Evolutionary conservation across 768 basidiomycete genomes (phyloP).

Genomic region (Suillus variegatus): DNA sequence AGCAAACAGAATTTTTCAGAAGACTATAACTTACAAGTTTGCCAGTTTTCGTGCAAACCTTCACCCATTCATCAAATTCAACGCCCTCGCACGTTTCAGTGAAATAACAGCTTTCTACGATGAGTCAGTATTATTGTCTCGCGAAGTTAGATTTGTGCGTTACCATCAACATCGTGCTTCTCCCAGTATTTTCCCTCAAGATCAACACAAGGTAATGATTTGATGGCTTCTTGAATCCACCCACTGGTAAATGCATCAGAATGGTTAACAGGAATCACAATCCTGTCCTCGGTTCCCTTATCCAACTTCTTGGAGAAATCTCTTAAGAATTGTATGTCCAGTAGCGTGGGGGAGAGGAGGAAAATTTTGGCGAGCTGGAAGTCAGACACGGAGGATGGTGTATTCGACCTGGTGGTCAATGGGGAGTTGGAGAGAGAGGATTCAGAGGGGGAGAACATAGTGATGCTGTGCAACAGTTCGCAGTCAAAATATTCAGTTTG

Average conservation of each 20-base stretch:
- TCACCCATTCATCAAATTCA: slow-evolving; percentile 1
- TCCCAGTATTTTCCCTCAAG: not conserved
- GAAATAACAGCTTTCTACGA: slow-evolving; percentile 4
- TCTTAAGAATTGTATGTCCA: slow-evolving; percentile 16
- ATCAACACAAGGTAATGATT: not conserved
- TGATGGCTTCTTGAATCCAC: not conserved
- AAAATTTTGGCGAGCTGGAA: slow-evolving; percentile 20
- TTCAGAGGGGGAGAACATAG: slow-evolving; percentile 22
- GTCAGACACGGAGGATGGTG: slow-evolving; percentile 24
- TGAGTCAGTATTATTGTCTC: not conserved
- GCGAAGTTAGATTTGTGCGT: not conserved
- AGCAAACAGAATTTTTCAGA: not conserved
- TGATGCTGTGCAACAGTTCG: not conserved
- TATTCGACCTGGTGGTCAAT: slow-evolving; percentile 22
- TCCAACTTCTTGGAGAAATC: slow-evolving; percentile 23
- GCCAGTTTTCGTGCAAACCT: not conserved
- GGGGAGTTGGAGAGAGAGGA: slow-evolving; percentile 18
- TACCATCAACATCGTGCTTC: not conserved
- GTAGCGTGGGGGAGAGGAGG: slow-evolving; percentile 23
- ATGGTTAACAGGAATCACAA: slow-evolving; percentile 26
- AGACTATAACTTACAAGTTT: not conserved
- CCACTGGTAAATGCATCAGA: not conserved
- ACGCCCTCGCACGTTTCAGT: not conserved
- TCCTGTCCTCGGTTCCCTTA: slow-evolving; percentile 29
- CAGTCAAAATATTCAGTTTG: not conserved